Conservation (phyloP, 2,329 filamentous ascomycete species). For the Penicillium crustosum region DNA sequence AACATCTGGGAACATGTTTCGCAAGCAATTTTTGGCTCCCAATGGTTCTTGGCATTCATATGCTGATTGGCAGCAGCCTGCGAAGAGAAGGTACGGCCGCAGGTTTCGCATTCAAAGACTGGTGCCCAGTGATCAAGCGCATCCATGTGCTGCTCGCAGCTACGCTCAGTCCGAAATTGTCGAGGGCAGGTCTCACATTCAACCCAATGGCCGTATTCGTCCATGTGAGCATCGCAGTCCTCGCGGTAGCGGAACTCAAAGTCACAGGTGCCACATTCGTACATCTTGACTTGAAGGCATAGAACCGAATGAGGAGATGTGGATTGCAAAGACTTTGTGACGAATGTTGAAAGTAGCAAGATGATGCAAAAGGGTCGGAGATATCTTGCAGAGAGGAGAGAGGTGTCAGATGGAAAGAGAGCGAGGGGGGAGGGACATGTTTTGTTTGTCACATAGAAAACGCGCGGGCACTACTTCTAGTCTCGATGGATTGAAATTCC, state of each 20-base stretch:
- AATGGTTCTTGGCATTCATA: constrained; percentile 17
- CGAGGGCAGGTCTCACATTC: background rate
- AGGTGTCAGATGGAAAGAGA: background rate
- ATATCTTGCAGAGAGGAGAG: background rate
- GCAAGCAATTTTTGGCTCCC: background rate
- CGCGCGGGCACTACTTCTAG: background rate
- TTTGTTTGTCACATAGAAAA: background rate
- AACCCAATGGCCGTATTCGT: background rate
- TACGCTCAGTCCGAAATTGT: background rate
- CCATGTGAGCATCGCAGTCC: background rate
- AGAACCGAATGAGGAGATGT: background rate
- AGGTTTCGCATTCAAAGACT: constrained; percentile 23
- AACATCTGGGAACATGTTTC: background rate
- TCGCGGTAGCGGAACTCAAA: background rate
- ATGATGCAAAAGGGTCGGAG: background rate
- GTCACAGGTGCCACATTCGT: background rate
- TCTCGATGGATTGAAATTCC: no score
- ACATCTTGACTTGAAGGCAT: background rate
- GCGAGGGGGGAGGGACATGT: background rate
- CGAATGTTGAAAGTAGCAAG: background rate
- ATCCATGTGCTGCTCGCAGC: background rate
- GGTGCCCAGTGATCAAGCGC: background rate
- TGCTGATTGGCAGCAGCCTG: constrained; percentile 21
- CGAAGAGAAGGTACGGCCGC: constrained; percentile 14
- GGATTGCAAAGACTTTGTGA: background rate